Evolutionary conservation across 2,329 filamentous ascomycete genomes (phyloP), one percentile per base, ranked within the genome.

Genomic region (Colletotrichum sansevieriae): DNA sequence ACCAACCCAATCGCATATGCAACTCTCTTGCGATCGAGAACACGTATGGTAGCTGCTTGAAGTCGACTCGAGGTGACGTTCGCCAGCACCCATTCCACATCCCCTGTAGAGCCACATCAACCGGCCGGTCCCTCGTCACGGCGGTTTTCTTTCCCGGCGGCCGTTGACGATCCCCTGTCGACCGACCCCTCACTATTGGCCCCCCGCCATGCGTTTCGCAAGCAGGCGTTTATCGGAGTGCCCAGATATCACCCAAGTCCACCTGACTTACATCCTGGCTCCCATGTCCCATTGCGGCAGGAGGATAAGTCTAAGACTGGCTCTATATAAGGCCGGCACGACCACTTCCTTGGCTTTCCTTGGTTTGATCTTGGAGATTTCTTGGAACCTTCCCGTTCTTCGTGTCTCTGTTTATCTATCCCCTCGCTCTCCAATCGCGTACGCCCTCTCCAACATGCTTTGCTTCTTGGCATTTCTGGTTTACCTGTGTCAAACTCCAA

Each of bases 301-400:
- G 65, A 68, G 65, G 55, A 60, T 65, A 65, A 60, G 33, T 13
- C 29, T 65, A 65, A 60, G 33, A n/a, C 29, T 41, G n/a, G 15
- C 41, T 35, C 47, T 56, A 55, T 68, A 68, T 68, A 68, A 68
- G 43, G 49, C 22, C 46, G 62, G 65, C 65, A 47, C 35, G 15
- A 49, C 41, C 65, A 52, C 62, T 59, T 54, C 49, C 65, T 68
- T 68, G 65, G 65, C 65, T 68, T 59, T 68, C 54, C 60, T 68
- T 68, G 65, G 64, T 25, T 46, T 59, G 64, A 33, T 68, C 65
- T 68, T 68, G 65, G 65, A 59, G 47, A n/a, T 65, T 20, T 55
- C 55, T 65, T 65, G 62, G 62, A 43, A 33, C 22, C 11, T 44
- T 35, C 20, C 4, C 62, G 47, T 47, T 18, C 33, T n/a, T 18